Base-by-base conservation (phyloP, 805 yeast species). In the Yamadazyma sp. region DNA sequence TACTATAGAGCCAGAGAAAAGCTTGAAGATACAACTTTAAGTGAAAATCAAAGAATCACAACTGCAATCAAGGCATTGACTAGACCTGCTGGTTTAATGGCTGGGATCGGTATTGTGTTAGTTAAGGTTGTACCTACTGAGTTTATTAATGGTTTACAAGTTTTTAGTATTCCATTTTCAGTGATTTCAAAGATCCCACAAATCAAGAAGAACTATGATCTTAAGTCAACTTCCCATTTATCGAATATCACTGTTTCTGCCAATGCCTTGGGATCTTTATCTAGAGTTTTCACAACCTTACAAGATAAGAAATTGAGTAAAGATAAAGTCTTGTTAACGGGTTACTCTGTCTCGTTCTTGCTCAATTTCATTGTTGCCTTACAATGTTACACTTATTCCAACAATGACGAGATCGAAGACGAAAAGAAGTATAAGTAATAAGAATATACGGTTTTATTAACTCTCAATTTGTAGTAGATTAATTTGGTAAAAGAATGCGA, bases 131-230 rank as follows among this genome's bases (percentile, higher is more conserved):
- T 61, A 2, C 69, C 71, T 4, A 33, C 47, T 3, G 25, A 40
- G 4, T 40, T 57, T 31, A 43, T 66, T 17, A 47, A 49, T 33
- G 45, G 52, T 2, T 53, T 67, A 36, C 65, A 67, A 46, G 52
- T 65, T 11, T 46, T 58, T 37, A 60, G 50, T 30, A 66, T 67
- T 32, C 73, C 73, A 5, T 39, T 67, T 10, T 52, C 61, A 7
- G 53, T 66, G 8, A 45, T 55, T 8, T 57, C 70, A 11, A 67
- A 63, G 42, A 35, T 65, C 19, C 70, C 71, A 6, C 73, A 67
- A 38, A 66, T 67, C 37, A 48, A 42, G 28, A 54, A 53, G 19
- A 67, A 67, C 39, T 46, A 53, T 16, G 48, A 42, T 15, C 53
- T 66, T 42, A 50, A 54, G 28, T 60, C 70, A 3, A 62, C 72